Evolutionary conservation across 805 yeast genomes (phyloP), one percentile per base, ranked within the genome.

Genomic region (Zygosaccharomyces rouxii): DNA sequence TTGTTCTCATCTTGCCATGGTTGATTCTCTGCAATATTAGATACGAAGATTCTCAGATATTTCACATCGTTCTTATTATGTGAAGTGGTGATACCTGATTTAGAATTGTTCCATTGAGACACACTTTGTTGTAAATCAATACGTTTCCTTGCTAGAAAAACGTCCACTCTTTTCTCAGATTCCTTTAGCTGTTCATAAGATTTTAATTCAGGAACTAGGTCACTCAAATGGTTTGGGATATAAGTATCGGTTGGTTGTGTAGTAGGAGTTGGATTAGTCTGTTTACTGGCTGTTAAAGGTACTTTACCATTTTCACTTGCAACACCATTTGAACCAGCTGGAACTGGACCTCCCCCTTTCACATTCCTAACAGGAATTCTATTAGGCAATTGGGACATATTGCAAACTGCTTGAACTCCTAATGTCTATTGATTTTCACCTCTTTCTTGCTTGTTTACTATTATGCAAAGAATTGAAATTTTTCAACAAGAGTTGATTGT

Each of bases 91-190:
- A 45, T 39, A n/a, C 53, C 47, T 62, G 53, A 72, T 69, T 68
- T 54, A 50, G 71, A 54, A 63, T 73, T 70, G 59, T 71, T 64
- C 69, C 75, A 64, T 56, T 71, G 75, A 48, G 74, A 75, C 52
- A 74, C 70, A 64, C 72, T 74, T 50, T 90, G 95, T 64, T 88
- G 95, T 49, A 89, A 74, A 59, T 92, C 98, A 47, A 87, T 77
- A 53, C 88, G 78, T 65, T 92, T 92, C 51, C 95, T 80, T 39
- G 90, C 81, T 33, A 88, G 80, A 55, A 86, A 76, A 48, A 92
- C 78, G 66, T 94, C 98, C 40, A 92, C 69, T 53, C 81, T 77
- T 52, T 81, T 78, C 66, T 94, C 99, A n/a, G 90, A 88, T 7
- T 85, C 89, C 54, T 78, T 77, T 40, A 92, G 72, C 46, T 81